Evolutionary conservation across 306 rosid species (phyloP).

Genomic region (Cicer chorassanicum): DNA sequence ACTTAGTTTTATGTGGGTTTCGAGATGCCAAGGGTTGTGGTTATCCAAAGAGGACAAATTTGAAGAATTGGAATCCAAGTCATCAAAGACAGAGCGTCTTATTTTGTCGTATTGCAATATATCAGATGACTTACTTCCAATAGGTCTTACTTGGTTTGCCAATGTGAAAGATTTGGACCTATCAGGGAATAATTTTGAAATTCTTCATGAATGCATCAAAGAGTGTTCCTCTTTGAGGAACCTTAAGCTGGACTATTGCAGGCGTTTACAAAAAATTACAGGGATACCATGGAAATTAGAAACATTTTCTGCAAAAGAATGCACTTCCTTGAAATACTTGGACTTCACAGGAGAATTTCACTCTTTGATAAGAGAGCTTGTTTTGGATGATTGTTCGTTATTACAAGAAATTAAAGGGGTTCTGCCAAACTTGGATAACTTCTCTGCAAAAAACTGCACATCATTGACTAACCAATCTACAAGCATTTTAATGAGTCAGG

Average conservation of each 20-base stretch:
- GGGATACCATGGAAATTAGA: not conserved
- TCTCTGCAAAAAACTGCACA: conserved; percentile 19
- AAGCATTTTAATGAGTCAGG: conserved; percentile 31
- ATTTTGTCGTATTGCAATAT: not conserved
- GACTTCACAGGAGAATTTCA: not conserved
- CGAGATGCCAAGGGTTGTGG: not conserved
- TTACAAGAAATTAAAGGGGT: not conserved
- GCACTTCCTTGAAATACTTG: not conserved
- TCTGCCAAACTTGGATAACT: not conserved
- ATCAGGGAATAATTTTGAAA: not conserved
- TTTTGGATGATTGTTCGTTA: not conserved
- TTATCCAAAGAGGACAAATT: not conserved
- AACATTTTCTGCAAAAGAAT: not conserved
- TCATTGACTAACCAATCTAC: not conserved
- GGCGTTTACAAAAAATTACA: not conserved
- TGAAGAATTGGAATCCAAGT: not conserved
- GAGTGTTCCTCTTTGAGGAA: not conserved
- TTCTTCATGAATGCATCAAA: conserved; percentile 2
- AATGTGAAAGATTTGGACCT: conserved; percentile 19
- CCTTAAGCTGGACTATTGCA: not conserved
- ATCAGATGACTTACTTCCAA: conserved; percentile 4
- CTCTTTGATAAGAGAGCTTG: not conserved
- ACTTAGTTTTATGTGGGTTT: not conserved
- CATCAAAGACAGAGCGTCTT: not conserved
- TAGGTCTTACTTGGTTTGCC: conserved; percentile 11